phyloP scores from a whole-genome alignment of 805 yeast genomes.

The Metschnikowia orientalis region DNA sequence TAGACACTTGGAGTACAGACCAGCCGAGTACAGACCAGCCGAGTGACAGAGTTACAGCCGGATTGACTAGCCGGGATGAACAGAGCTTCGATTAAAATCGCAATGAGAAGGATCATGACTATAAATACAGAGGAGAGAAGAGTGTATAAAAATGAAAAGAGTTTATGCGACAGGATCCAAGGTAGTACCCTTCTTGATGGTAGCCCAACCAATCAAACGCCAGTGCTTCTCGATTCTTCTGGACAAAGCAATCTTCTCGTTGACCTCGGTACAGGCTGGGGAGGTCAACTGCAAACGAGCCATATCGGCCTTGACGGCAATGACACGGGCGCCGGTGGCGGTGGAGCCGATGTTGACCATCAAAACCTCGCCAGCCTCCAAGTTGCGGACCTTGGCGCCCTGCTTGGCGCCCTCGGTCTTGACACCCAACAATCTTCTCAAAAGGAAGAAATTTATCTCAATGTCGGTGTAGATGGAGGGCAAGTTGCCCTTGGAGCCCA shows the following conservation, averaged over 20 bases:
- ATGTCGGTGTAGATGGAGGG: conserved; percentile 97
- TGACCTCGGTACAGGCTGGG: conserved; percentile 97
- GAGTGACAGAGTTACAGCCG: no score
- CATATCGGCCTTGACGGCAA: conserved; percentile 98
- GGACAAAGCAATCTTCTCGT: conserved; percentile 96
- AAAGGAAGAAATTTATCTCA: conserved; percentile 92
- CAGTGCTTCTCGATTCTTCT: conserved; percentile 99
- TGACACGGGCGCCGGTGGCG: conserved; percentile 98
- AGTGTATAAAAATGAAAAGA: no score
- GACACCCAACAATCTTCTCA: conserved; percentile 96
- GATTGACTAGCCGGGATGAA: no score
- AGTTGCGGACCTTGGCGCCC: conserved; percentile 88
- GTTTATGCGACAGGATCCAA: conserved; percentile 64
- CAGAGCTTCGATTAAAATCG: no score
- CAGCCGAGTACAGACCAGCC: no score
- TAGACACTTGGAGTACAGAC: no score
- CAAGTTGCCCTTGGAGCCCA: conserved; percentile 93
- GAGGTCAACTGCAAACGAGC: conserved; percentile 94
- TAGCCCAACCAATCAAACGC: conserved; percentile 99
- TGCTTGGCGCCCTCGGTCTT: conserved; percentile 96
- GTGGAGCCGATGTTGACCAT: conserved; percentile 99
- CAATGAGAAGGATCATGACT: conserved; percentile 12
- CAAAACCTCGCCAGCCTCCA: conserved; percentile 89
- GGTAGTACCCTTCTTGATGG: conserved; percentile 89
- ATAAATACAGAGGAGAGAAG: conserved; percentile 14